Evolutionary conservation across 2,329 filamentous ascomycete species (phyloP), one percentile per base, ranked within the genome.

Genomic region (Aspergillus fijiensis): DNA sequence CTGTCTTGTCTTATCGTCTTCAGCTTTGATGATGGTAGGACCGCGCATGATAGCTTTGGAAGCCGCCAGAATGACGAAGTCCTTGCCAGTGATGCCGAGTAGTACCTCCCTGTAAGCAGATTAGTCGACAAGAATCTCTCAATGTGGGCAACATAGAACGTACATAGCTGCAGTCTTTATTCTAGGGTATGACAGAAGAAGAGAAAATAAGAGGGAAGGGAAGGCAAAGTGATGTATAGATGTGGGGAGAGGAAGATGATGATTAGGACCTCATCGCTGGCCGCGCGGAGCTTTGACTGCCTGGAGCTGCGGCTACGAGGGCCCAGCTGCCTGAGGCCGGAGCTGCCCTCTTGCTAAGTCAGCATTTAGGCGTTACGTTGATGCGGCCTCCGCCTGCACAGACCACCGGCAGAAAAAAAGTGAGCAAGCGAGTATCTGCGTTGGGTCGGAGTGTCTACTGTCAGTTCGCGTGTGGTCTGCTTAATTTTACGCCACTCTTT

Each of bases 1-100:
- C 68, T 85, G 81, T 76, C 92, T 87, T 66, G 95, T 99, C 87
- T 99, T 99, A 85, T 99, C 94, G 79, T 99, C 96, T 68, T 87
- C 86, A 60, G 91, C 87, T 81, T 99, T 99, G 75, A 99, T 88
- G 78, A 99, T 90, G 61, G 94, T 97, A 65, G 92, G 91, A 72
- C 95, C 95, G 82, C 95, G 89, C 93, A 98, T 98, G 72, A 93
- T 91, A 75, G 95, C 95, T 84, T 99, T 98, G 65, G 93, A 98
- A 72, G 95, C 91, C 72, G 92, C 95, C 77, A 99, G 88, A 85
- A 99, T 88, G 82, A 93, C 96, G 79, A 97, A 99, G 86, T 99
- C 96, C 84, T 96, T 96, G 83, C 95, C 96, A 62, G 94, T 97
- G 79, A 99, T 96, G 74, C 95, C 95, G 70, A 99, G 86, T 76